phyloP scores from a whole-genome alignment of 1,284 basidiomycete genomes.

The Jaminaea rosea region DNA sequence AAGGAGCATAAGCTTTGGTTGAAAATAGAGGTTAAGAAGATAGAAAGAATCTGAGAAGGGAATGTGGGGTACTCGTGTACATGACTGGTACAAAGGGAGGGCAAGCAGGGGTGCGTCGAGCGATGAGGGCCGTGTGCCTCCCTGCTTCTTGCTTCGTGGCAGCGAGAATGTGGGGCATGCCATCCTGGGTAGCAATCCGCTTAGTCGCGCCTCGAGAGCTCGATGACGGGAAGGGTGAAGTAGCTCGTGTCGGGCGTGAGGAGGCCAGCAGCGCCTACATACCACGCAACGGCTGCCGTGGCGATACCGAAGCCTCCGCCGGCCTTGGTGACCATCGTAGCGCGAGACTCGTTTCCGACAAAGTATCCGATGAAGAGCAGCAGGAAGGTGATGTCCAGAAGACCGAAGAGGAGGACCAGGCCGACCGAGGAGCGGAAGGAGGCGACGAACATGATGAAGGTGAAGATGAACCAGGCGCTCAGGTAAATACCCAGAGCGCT shows the following conservation, averaged over 20 bases:
- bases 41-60: too few species aligned
- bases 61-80: too few species aligned
- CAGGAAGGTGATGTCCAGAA: conserved; percentile 57
- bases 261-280: conserved; percentile 52
- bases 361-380: conserved; percentile 42
- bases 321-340: conserved; percentile 19
- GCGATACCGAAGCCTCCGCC: conserved; percentile 31
- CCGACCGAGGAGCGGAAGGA: conserved; percentile 31
- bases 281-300: conserved; percentile 38
- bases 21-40: too few species aligned
- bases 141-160: too few species aligned
- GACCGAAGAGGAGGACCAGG: conserved; percentile 59
- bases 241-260: conserved; percentile 50
- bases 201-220: conserved; percentile 15
- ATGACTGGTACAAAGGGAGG: too few species aligned
- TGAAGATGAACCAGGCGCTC: conserved; percentile 42
- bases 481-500: conserved; percentile 31
- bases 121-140: too few species aligned
- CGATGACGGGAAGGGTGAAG: conserved; percentile 51
- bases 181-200: too few species aligned
- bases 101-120: too few species aligned
- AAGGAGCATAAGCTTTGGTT: too few species aligned
- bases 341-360: conserved; percentile 13
- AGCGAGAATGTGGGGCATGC: too few species aligned
- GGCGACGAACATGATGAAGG: conserved; percentile 23